A percentile compares a stretch with the other conserved stretches of the same genome.
Conservation (phyloP, 306 rosid species). For the Vachellia pachyceras region DNA sequence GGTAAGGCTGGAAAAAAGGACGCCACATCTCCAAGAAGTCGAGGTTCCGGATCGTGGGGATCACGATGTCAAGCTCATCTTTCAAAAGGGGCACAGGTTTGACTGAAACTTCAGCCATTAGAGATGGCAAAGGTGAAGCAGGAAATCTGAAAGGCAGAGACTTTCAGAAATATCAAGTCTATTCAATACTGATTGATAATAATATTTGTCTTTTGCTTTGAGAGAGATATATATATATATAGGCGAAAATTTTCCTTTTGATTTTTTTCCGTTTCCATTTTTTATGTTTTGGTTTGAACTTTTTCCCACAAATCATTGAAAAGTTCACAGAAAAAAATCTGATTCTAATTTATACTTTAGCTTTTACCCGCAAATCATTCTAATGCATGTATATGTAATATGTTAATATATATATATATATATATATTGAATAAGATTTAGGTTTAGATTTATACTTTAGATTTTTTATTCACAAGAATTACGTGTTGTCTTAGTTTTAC, state of each 20-base stretch:
- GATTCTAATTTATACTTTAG: neutral
- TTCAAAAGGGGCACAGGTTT: slow-evolving; percentile 33
- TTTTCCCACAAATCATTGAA: neutral
- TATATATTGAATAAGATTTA: neutral
- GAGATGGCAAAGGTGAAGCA: neutral
- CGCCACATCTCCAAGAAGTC: slow-evolving; percentile 57
- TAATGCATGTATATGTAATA: too few relatives aligned
- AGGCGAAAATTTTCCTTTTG: neutral
- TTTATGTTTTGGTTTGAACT: neutral
- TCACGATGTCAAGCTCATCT: slow-evolving; percentile 50
- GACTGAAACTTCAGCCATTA: neutral
- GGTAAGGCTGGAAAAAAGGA: slow-evolving; percentile 47
- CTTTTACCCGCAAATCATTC: too few relatives aligned
- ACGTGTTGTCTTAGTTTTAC: too few relatives aligned
- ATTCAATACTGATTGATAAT: neutral
- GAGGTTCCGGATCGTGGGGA: slow-evolving; percentile 50
- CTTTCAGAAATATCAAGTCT: neutral
- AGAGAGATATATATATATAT: too few relatives aligned
- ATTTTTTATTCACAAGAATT: too few relatives aligned
- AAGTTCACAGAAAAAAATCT: neutral
- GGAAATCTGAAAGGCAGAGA: neutral
- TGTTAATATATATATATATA: too few relatives aligned
- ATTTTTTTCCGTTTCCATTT: neutral
- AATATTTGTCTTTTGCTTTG: too few relatives aligned
- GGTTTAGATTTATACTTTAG: too few relatives aligned